These are phyloP conservation scores for Phytopythium mirpurense DNA, from an alignment of 352 stramenopile species.

Conservation along the genomic window DNA sequence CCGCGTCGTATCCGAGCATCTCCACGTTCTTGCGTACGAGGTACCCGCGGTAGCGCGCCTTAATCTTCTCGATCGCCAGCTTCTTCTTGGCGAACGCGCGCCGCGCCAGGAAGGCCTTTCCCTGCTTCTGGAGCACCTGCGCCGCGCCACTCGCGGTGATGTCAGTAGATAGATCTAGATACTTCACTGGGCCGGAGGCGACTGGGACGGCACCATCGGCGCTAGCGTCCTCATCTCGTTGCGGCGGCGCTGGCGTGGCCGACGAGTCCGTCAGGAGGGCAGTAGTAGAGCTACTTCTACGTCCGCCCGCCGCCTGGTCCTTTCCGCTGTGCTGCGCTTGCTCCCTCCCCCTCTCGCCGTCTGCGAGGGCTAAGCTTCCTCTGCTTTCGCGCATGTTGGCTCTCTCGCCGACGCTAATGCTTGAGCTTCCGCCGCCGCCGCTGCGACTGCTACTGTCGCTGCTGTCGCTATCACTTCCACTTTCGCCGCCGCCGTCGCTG, in stretches of 20 bases:
- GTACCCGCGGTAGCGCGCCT: constrained; percentile 34
- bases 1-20: constrained; percentile 10
- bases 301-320: too few species aligned
- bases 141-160: constrained; percentile 6
- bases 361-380: too few species aligned
- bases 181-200: too few species aligned
- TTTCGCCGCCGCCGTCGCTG: not conserved
- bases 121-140: constrained; percentile 24
- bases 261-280: too few species aligned
- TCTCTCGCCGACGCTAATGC: not conserved
- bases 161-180: not conserved
- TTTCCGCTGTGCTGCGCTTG: too few species aligned
- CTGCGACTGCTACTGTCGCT: constrained; percentile 7
- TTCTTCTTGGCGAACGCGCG: constrained; percentile 30
- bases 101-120: constrained; percentile 24
- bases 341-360: too few species aligned
- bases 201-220: too few species aligned
- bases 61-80: constrained; percentile 33
- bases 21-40: constrained; percentile 35
- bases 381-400: too few species aligned
- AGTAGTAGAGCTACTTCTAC: too few species aligned
- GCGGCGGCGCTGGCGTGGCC: too few species aligned
- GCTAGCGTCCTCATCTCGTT: too few species aligned
- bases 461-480: not conserved
- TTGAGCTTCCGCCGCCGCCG: constrained; percentile 3